Base-by-base conservation (phyloP, 192 early-diverging fungal genomes). In the Coemansia sp. region DNA sequence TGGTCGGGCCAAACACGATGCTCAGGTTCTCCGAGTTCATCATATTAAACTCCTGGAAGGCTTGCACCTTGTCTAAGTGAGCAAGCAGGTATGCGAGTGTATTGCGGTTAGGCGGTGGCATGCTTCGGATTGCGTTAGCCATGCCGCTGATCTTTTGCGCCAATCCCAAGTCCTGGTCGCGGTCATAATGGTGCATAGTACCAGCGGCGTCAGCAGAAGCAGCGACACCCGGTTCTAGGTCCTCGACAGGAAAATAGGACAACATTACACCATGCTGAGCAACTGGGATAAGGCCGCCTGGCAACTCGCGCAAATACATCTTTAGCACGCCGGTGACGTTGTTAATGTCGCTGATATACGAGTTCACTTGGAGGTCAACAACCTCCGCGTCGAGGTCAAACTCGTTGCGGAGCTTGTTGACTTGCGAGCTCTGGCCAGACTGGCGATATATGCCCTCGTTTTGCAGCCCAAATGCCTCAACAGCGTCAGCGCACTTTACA, bases 221-320 rank as follows among this genome's bases (percentile, higher is more conserved):
- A 3, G 34, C 25, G 34, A 61, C 11, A 39, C 59, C 59, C 19
- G 71, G 46, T 19, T 71, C 67, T n/a, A 72, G 21, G 27, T 73
- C 67, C 19, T 72, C 67, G 1, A 63, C 53, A 6, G 67, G 66
- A 51, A 78, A 72, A 25, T 61, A 66, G n/a, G 48, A 25, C 50
- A 82, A 64, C 74, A 82, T 76, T 5, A 55, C 21, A 1, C 48
- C 76, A 74, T 50, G 70, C 55, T 76, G 74, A 12, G 61, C n/a
- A 2, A 45, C 29, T 2, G 95, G 92, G 63, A 99, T 84, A 0
- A 98, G 77, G 1, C 94, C 91, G 44, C 95, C 94, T 5, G 95
- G 93, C n/a, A 99, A 76, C 75, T 98, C 95, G 32, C 97, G 86
- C 75, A 99, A 92, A 87, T 92, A 99, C 55, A 95, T 84, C 74